Evolutionary conservation across 192 early-diverging fungal genomes (phyloP).

Genomic region (Dissophora globulifera): DNA sequence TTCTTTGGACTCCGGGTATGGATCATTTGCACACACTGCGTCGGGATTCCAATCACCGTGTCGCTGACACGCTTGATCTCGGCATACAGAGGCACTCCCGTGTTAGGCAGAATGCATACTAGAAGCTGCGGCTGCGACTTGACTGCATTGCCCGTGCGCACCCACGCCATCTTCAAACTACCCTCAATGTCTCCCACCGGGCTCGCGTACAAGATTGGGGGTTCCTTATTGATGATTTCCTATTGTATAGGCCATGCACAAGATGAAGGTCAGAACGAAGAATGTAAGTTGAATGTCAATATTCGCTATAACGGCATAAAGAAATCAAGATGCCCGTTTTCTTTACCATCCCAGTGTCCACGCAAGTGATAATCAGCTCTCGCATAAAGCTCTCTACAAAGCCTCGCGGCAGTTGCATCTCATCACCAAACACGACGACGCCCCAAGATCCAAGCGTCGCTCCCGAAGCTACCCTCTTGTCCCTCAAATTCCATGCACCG

Average conservation of each 20-base stretch:
- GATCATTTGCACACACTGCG: slow-evolving; percentile 91
- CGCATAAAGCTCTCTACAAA: slow-evolving; percentile 79
- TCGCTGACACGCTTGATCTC: slow-evolving; percentile 91
- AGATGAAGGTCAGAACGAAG: too few relatives aligned
- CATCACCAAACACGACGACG: slow-evolving; percentile 80
- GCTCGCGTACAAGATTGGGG: slow-evolving; percentile 64
- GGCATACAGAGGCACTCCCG: slow-evolving; percentile 83
- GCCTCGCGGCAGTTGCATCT: slow-evolving; percentile 59
- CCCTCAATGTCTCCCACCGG: slow-evolving; percentile 75
- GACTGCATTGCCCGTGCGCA: slow-evolving; percentile 73
- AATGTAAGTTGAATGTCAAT: too few relatives aligned
- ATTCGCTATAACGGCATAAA: too few relatives aligned
- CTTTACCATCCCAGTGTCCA: slow-evolving; percentile 73
- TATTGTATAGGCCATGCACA: too few relatives aligned
- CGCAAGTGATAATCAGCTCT: slow-evolving; percentile 74
- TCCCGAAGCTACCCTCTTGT: slow-evolving; percentile 81
- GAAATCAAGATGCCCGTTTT: too few relatives aligned
- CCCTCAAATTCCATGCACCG: slow-evolving; percentile 90
- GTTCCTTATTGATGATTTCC: slow-evolving; percentile 56
- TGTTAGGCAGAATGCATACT: slow-evolving; percentile 85
- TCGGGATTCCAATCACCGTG: slow-evolving; percentile 87
- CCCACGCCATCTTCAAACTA: slow-evolving; percentile 76
- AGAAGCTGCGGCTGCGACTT: slow-evolving; percentile 81
- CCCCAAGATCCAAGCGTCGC: slow-evolving; percentile 80
- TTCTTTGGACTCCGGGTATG: slow-evolving; percentile 80